A percentile compares a stretch with the other conserved stretches of the same genome.
phyloP scores from a whole-genome alignment of 305 asterid species.

The Fraxinus sp. region DNA sequence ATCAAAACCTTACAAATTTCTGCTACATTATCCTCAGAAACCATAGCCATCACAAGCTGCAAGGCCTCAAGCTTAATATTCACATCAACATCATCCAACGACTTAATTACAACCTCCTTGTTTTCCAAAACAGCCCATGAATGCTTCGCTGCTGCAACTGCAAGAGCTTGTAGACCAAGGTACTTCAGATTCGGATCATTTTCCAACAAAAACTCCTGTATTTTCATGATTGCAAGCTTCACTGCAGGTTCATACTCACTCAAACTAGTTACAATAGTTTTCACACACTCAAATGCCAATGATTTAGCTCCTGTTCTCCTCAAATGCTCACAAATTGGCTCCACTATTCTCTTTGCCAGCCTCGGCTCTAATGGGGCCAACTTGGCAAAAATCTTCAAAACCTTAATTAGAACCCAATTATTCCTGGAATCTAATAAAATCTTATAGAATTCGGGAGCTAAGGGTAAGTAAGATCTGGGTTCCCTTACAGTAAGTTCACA shows the following conservation, averaged over 20 bases:
- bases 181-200: constrained; percentile 88
- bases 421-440: constrained; percentile 76
- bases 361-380: constrained; percentile 85
- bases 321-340: constrained; percentile 87
- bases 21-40: constrained; percentile 76
- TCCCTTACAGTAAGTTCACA: constrained; percentile 78
- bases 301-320: constrained; percentile 77
- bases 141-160: constrained; percentile 53
- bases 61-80: constrained; percentile 83
- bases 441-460: constrained; percentile 91
- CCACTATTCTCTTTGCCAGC: constrained; percentile 71
- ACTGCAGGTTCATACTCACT: constrained; percentile 69
- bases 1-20: constrained; percentile 86
- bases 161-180: constrained; percentile 82
- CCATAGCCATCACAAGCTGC: constrained; percentile 86
- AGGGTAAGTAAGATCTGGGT: constrained; percentile 76
- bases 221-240: constrained; percentile 76
- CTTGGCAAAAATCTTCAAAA: constrained; percentile 74
- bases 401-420: constrained; percentile 93
- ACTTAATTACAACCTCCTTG: constrained; percentile 85
- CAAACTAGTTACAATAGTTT: constrained; percentile 69
- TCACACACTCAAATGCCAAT: constrained; percentile 80
- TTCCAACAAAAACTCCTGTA: constrained; percentile 70
- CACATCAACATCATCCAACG: constrained; percentile 77
- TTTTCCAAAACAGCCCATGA: constrained; percentile 85